Conservation (phyloP, 192 early-diverging fungal species). For the Pecoramyces ruminantium region DNA sequence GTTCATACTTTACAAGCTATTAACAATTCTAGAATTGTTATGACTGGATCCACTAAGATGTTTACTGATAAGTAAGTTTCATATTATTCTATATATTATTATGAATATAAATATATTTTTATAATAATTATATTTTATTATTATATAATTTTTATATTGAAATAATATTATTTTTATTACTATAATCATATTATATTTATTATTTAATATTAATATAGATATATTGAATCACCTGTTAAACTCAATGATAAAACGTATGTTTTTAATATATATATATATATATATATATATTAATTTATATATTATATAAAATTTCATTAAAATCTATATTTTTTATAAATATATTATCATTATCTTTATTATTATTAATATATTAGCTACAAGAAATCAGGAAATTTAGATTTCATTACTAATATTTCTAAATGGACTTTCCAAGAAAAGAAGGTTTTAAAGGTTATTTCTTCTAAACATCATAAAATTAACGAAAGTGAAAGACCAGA, state of each 20-base stretch:
- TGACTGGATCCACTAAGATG: constrained; percentile 66
- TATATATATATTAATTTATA: too few species aligned
- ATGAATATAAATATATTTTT: too few species aligned
- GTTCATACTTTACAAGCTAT: constrained; percentile 76
- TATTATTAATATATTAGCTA: not conserved
- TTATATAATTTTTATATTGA: too few species aligned
- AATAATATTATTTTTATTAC: too few species aligned
- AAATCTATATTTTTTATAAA: constrained; percentile 2
- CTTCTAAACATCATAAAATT: constrained; percentile 43
- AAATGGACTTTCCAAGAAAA: constrained; percentile 91
- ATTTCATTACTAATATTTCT: constrained; percentile 52
- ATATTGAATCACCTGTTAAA: not conserved
- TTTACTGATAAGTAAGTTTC: constrained; percentile 55
- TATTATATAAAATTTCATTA: too few species aligned
- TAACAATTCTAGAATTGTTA: constrained; percentile 69
- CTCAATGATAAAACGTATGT: not conserved
- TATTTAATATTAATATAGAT: too few species aligned
- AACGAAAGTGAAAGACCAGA: constrained; percentile 45
- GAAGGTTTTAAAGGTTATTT: constrained; percentile 58
- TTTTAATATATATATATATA: not conserved
- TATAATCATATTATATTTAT: too few species aligned
- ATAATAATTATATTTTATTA: too few species aligned
- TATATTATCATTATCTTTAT: constrained; percentile 2
- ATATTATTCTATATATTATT: too few species aligned
- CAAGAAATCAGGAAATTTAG: constrained; percentile 37